These are phyloP conservation scores for Remersonia thermophila DNA, from an alignment of 2,329 filamentous ascomycete genomes.

Conservation along the genomic window DNA sequence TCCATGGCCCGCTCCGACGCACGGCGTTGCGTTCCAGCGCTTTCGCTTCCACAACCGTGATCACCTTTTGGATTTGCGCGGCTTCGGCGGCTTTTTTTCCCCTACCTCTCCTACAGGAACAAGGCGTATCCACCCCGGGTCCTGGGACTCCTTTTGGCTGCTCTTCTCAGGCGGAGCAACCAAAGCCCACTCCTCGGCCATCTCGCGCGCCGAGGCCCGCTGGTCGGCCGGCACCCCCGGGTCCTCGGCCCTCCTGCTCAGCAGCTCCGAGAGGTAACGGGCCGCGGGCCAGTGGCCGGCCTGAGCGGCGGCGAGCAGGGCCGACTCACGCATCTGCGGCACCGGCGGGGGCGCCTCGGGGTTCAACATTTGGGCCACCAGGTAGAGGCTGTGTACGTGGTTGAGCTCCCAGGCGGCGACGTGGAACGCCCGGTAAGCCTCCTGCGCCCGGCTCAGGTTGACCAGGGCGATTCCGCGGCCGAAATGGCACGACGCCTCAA, in stretches of 20 bases:
- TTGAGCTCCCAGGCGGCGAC: conserved; percentile 23
- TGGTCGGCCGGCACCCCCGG: conserved; percentile 3
- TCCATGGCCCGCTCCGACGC: too few species aligned
- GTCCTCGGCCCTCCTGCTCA: conserved; percentile 9
- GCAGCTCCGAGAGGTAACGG: not conserved
- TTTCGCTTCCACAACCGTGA: too few species aligned
- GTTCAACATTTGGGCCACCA: conserved; percentile 20
- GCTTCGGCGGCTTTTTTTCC: too few species aligned
- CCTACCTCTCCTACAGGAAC: too few species aligned
- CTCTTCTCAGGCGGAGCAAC: not conserved
- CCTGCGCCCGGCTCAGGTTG: conserved; percentile 7
- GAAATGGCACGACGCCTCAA: conserved; percentile 23
- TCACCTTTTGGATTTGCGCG: too few species aligned
- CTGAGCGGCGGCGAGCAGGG: conserved; percentile 23
- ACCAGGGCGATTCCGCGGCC: conserved; percentile 20
- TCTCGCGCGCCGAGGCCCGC: not conserved
- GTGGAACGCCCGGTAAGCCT: conserved; percentile 15
- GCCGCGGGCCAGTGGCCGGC: conserved; percentile 19
- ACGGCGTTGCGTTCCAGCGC: too few species aligned
- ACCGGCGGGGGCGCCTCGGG: conserved; percentile 12
- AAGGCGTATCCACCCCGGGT: too few species aligned
- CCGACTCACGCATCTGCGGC: conserved; percentile 14
- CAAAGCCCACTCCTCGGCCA: conserved; percentile 3
- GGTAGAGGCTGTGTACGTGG: conserved; percentile 16
- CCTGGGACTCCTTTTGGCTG: too few species aligned